Percentiles rank a stretch among this genome's conserved stretches.
phyloP scores from a whole-genome alignment of 2,329 filamentous ascomycete genomes.

The Colletotrichum orbiculare region DNA sequence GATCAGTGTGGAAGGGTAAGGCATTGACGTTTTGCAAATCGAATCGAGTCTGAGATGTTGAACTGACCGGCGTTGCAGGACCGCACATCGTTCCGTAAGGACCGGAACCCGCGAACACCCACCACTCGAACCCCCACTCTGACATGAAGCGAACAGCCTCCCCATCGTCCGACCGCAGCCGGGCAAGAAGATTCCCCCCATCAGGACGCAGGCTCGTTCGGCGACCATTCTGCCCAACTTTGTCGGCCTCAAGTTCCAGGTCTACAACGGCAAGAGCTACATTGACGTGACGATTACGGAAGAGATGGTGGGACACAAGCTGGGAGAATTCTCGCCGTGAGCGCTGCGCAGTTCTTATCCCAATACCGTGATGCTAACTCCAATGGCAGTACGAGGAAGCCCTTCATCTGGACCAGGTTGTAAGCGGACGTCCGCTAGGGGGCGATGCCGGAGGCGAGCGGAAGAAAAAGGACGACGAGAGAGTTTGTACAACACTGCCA shows the following conservation, averaged over 20 bases:
- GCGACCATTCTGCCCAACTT: conserved; percentile 94
- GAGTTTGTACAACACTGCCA: conserved; percentile 31
- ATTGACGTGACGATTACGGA: conserved; percentile 86
- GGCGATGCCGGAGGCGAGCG: conserved; percentile 3
- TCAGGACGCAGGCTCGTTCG: conserved; percentile 86
- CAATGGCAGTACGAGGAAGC: conserved; percentile 63
- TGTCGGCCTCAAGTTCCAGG: conserved; percentile 87
- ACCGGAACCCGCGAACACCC: conserved; percentile 13
- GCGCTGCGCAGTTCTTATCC: conserved; percentile 49
- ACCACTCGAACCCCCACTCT: conserved; percentile 41
- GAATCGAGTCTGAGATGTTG: background rate
- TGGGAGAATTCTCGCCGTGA: conserved; percentile 91
- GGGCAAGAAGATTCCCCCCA: conserved; percentile 75
- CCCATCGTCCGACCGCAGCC: conserved; percentile 71
- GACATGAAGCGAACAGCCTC: conserved; percentile 53
- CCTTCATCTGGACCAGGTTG: conserved; percentile 60
- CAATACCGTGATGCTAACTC: conserved; percentile 7
- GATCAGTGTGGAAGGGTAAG: conserved; percentile 90
- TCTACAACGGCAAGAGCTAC: conserved; percentile 93
- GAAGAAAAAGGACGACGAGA: conserved; percentile 15
- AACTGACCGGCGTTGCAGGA: conserved; percentile 46
- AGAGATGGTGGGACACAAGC: conserved; percentile 95
- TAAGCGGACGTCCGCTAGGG: conserved; percentile 14
- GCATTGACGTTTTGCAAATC: background rate
- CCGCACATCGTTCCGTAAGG: conserved; percentile 66